A percentile compares a stretch with the other conserved stretches of the same genome.
phyloP scores from a whole-genome alignment of 495 filamentous ascomycete species.

The Cairneyella variabilis region DNA sequence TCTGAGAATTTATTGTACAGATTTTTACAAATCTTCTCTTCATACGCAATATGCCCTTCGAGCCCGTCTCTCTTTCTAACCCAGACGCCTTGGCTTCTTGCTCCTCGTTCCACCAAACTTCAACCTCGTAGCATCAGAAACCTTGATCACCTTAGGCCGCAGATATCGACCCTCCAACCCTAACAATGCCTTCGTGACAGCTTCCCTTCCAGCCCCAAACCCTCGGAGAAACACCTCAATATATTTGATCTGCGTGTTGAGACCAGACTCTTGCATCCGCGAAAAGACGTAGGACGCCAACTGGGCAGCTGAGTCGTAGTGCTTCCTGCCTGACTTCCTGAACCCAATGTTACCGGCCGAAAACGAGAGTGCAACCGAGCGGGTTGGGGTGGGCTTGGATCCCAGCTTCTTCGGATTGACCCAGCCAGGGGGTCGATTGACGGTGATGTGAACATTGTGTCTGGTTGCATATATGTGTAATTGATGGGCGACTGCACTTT shows the following conservation, averaged over 20 bases:
- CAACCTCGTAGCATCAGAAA: conserved; percentile 78
- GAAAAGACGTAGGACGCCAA: conserved; percentile 72
- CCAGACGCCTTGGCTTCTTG: conserved; percentile 73
- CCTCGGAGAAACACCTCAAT: conserved; percentile 78
- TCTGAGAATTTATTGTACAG: conserved; percentile 21
- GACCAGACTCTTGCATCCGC: conserved; percentile 70
- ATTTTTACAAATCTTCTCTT: conserved; percentile 7
- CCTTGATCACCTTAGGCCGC: conserved; percentile 64
- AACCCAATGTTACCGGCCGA: conserved; percentile 84
- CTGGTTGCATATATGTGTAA: conserved; percentile 82
- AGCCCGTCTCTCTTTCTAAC: conserved; percentile 45
- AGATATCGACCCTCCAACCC: conserved; percentile 76
- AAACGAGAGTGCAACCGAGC: conserved; percentile 68
- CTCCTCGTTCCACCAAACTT: conserved; percentile 96
- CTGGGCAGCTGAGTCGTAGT: conserved; percentile 93
- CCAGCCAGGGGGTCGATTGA: conserved; percentile 59
- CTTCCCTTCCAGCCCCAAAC: conserved; percentile 82
- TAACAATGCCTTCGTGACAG: conserved; percentile 81
- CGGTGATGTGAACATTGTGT: conserved; percentile 91
- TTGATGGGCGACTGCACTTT: conserved; percentile 50
- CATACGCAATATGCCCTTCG: conserved; percentile 10
- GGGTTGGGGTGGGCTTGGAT: conserved; percentile 36
- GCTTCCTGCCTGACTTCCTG: conserved; percentile 68
- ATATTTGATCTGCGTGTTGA: conserved; percentile 53
- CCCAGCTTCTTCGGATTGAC: conserved; percentile 5